phyloP scores from a whole-genome alignment of 108 stramenopile genomes.

The Aurantiochytrium sp. region DNA sequence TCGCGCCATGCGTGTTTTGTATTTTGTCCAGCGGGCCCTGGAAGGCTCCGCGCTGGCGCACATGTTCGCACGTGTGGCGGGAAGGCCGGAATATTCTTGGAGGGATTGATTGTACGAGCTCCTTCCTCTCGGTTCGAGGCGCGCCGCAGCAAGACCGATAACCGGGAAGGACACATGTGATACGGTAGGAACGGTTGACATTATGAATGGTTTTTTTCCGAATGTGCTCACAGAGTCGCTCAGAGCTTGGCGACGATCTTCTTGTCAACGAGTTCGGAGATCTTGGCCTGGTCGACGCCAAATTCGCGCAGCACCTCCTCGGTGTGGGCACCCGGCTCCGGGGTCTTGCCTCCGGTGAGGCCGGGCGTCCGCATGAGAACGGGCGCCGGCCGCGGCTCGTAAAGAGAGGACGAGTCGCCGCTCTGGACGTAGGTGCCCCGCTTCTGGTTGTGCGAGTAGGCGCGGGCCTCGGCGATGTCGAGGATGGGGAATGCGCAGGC shows the following conservation, averaged over 20 bases:
- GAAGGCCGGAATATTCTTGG: too few species aligned
- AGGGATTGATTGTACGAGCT: too few species aligned
- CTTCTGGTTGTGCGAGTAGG: not conserved
- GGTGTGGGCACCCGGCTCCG: not conserved
- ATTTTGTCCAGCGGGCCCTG: too few species aligned
- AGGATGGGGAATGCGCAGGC: conserved; percentile 8
- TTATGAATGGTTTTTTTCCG: too few species aligned
- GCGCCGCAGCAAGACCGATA: too few species aligned
- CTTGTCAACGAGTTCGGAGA: not conserved
- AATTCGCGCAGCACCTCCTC: not conserved
- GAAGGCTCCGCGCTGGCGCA: too few species aligned
- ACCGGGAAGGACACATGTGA: too few species aligned
- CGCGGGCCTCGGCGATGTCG: not conserved
- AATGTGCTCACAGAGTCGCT: too few species aligned
- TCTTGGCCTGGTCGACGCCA: not conserved
- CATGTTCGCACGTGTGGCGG: too few species aligned
- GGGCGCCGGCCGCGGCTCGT: not conserved
- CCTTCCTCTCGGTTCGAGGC: too few species aligned
- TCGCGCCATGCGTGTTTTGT: too few species aligned
- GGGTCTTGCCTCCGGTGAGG: not conserved
- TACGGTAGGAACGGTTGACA: too few species aligned
- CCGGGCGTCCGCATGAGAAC: conserved; percentile 20
- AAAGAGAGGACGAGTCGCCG: not conserved
- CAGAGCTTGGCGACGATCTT: not conserved
- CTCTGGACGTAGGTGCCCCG: not conserved